Evolutionary conservation across 148 eudicot genomes (phyloP), one percentile per base, ranked within the genome.

Genomic region (Rhododendron henanense): DNA sequence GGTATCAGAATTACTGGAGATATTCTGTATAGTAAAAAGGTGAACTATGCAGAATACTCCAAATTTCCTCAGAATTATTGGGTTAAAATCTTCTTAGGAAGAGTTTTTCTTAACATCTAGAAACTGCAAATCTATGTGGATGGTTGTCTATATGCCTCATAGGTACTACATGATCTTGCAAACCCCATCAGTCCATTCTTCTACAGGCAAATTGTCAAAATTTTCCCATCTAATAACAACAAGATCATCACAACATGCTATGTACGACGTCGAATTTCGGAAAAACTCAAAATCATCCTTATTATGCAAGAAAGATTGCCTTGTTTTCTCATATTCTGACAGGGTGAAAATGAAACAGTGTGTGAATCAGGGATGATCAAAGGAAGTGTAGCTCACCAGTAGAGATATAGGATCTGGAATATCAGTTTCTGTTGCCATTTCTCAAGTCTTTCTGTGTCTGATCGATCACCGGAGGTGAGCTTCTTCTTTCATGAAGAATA

Each of bases 401-500:
- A 77, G 65, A 16, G 73, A 73, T 33, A 82, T 39, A 21, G 65
- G 82, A 84, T 87, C 89, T 81, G 89, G 78, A 79, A 79, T 82
- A 75, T 87, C 86, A 75, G 84, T 85, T 67, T 85, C 87, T 80
- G 90, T 63, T 41, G 85, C 90, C 92, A 88, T 90, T 69, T 65
- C 81, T 83, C 75, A 76, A 86, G 85, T 74, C 18, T 71, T 87
- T 67, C 50, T 35, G 23, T 31, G 4, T 44, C 48, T 6, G 16
- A 78, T 59, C 79, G 16, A 78, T 59, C 79, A 81, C 28, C 45
- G 57, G 3, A 77, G 81, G 41, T 65, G 69, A 76, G 81, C 73
- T 81, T 53, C 73, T 73, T 53, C 81, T 75, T 85, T n/a, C 83
- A 61, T 78, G 31, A 65, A 48, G 14, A 65, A 48, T 3, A 5